Base-by-base conservation (phyloP, 2,329 filamentous ascomycete genomes). In the Periconia digitata region DNA sequence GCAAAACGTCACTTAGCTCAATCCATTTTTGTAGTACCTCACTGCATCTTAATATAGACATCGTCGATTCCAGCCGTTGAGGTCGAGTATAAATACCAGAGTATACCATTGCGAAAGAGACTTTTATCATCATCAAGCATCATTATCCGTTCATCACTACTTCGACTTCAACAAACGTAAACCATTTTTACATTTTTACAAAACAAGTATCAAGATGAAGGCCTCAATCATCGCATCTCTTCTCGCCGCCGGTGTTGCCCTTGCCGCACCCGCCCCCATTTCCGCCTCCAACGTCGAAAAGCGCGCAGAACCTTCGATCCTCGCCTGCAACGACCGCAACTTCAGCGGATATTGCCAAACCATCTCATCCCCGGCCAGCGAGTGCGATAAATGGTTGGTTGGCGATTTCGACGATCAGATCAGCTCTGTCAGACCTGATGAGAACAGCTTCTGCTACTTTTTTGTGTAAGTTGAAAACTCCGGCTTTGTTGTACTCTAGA, bases 381-480 rank as follows among this genome's bases (percentile, higher is more conserved):
- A 40, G 8, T 57, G 54, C 32, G 47, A 54, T 10, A 32, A 13
- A 6, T 50, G 44, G 2, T 45, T 58, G 3, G 53, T 24, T 8
- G 39, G 22, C 3, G 50, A 54, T 34, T 44, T 54, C 20, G 54
- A 54, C 41, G 46, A 55, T 23, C 17, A 34, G 40, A 44, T 55
- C 16, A 54, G 50, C 43, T 37, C 53, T 1, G 53, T 43, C 17
- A 44, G 46, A 5, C 55, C 53, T 29, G 49, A 54, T 44, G 15
- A 20, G n/a, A 50, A 50, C 6, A 50, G 46, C 37, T 54, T 54
- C n/a, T 58, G 55, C 50, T 54, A 55, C 43, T 58, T 58, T 43
- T 58, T 54, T 29, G 50, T 54, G 55, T 58, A 51, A 50, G 53
- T 50, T 8, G 8, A 15, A 17, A 3, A n/a, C 6, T 16, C n/a